Conservation (phyloP, 208 protist genomes). For the Trypanosoma vivax region DNA sequence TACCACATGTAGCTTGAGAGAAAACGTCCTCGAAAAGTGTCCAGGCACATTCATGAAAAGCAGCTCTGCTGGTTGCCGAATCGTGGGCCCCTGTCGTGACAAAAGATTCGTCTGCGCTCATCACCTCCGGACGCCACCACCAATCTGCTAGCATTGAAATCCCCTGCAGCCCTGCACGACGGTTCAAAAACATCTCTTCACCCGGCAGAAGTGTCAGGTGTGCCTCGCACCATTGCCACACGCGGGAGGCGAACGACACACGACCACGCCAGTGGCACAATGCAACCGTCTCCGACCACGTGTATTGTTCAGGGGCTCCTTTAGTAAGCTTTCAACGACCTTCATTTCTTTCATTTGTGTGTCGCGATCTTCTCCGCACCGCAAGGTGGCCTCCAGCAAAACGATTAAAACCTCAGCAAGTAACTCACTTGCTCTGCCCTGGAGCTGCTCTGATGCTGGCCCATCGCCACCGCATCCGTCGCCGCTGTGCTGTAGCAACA, state of each 20-base stretch:
- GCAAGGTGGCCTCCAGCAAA: too few relatives aligned
- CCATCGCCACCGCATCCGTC: too few relatives aligned
- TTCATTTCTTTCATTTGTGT: background rate
- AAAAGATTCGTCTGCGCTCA: background rate
- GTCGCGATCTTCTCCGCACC: too few relatives aligned
- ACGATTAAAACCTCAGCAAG: too few relatives aligned
- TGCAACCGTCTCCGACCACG: background rate
- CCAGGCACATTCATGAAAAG: background rate
- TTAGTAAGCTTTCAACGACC: background rate
- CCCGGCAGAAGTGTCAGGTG: constrained; percentile 11
- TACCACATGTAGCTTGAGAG: too few relatives aligned
- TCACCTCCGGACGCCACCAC: constrained; percentile 17
- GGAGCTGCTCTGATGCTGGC: too few relatives aligned
- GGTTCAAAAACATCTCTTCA: constrained; percentile 3
- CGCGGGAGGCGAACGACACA: constrained; percentile 1
- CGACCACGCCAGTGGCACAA: constrained; percentile 5
- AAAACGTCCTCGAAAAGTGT: constrained; percentile 4
- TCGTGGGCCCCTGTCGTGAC: background rate
- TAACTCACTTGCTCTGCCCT: too few relatives aligned
- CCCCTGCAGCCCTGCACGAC: background rate
- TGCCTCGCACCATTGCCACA: constrained; percentile 24
- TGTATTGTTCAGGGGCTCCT: background rate
- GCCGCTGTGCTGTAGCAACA: too few relatives aligned
- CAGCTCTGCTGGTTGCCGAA: background rate
- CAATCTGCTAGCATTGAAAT: constrained; percentile 3